phyloP scores from a whole-genome alignment of 257 asterid genomes.

The Nicotiana tabacum region DNA sequence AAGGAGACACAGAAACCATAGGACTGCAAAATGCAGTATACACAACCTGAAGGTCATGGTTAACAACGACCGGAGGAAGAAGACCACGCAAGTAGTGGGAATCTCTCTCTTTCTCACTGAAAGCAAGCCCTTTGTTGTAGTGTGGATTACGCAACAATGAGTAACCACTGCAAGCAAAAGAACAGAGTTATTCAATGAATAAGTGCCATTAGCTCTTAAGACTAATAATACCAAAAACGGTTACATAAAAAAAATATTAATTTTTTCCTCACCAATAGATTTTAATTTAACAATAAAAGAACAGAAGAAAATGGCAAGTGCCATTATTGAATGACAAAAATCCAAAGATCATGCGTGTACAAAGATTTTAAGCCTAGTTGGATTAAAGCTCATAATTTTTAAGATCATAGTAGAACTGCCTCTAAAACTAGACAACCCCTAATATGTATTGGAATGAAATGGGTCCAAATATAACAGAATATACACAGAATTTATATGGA shows the following conservation, averaged over 20 bases:
- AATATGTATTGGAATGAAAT: not conserved
- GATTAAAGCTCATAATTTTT: not conserved
- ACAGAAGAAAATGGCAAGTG: not conserved
- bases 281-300: not conserved
- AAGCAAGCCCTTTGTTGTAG: constrained; percentile 95
- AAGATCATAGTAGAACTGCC: not conserved
- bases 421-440: not conserved
- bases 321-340: not conserved
- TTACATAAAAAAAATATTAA: no score
- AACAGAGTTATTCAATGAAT: not conserved
- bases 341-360: not conserved
- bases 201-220: not conserved
- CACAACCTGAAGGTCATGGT: constrained; percentile 79
- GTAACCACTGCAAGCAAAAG: constrained; percentile 64
- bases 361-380: not conserved
- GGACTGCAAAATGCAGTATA: not conserved
- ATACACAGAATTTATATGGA: not conserved
- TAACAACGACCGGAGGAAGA: constrained; percentile 79
- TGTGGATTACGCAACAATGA: constrained; percentile 97
- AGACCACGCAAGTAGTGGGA: constrained; percentile 96
- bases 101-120: constrained; percentile 84
- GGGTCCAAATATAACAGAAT: not conserved
- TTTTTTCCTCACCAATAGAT: not conserved
- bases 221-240: not conserved
- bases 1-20: not conserved